Percentiles rank a stretch among this genome's conserved stretches.
Evolutionary conservation across 768 basidiomycete species (phyloP).

Genomic region (Amylocystis lapponica): DNA sequence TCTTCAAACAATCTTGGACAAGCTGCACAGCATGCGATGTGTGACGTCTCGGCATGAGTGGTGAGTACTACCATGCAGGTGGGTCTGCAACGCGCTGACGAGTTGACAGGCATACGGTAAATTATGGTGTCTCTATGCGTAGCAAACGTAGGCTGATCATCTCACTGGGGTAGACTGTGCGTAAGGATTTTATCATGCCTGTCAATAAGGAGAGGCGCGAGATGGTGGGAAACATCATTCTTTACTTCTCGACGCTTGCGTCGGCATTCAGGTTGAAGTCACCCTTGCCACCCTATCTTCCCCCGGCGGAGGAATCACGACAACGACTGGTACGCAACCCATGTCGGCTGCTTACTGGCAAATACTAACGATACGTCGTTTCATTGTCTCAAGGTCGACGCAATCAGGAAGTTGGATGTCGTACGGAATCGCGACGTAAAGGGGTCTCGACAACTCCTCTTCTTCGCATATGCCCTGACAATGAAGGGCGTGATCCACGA

Average conservation of each 20-base stretch:
- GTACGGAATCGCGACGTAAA: constrained; percentile 80
- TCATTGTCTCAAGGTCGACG: constrained; percentile 59
- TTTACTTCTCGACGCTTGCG: constrained; percentile 79
- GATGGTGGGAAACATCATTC: constrained; percentile 92
- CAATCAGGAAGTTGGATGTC: constrained; percentile 79
- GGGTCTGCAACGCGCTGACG: constrained; percentile 1
- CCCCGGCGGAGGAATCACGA: constrained; percentile 84
- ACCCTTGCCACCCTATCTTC: constrained; percentile 93
- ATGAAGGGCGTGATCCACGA: constrained; percentile 94
- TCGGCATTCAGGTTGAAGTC: constrained; percentile 80
- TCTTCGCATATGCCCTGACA: constrained; percentile 89
- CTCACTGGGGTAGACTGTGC: constrained; percentile 72
- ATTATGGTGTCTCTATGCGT: constrained; percentile 11
- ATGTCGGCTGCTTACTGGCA: no score
- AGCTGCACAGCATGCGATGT: constrained; percentile 91
- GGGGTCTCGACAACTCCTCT: constrained; percentile 81
- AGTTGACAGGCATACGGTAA: constrained; percentile 61
- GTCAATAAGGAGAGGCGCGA: constrained; percentile 87
- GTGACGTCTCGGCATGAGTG: constrained; percentile 96
- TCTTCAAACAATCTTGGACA: constrained; percentile 80
- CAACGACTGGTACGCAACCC: constrained; percentile 65
- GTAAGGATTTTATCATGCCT: constrained; percentile 83
- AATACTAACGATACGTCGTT: no score
- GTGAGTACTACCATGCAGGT: constrained; percentile 34
- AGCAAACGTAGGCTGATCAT: not conserved